Evolutionary conservation across 495 filamentous ascomycete genomes (phyloP), one percentile per base, ranked within the genome.

Genomic region (Cladorrhinum samala): DNA sequence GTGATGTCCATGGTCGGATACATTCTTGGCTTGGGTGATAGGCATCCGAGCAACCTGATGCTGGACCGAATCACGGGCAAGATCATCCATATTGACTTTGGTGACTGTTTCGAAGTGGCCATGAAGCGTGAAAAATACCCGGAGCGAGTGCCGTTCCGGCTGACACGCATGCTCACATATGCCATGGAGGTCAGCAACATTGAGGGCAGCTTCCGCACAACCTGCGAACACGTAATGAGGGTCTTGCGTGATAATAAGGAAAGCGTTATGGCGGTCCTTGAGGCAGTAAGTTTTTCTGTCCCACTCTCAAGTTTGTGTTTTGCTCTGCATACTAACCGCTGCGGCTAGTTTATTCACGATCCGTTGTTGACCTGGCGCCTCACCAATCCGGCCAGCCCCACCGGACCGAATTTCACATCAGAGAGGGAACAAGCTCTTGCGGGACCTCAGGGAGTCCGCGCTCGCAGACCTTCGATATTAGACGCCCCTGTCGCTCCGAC

Each of bases 1-100:
- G 94, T 96, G 53, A 99, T 97, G 93, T 96, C 91, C n/a, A 99
- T 99, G 92, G 93, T 96, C 8, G 93, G 93, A 50, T 97, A 99
- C 64, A 96, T 99, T 62, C 86, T 99, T 39, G 93, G 93, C 56
- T 78, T 99, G 40, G 93, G 93, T 25, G 93, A 99, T 67, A 83
- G 93, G 27, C 93, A 99, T 72, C 93, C 93, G 24, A 95, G 89
- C 49, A 99, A 99, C 63, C 76, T 99, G 63, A 91, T 99, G 83
- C 82, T 99, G 24, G 93, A 97, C 70, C 84, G 89, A 19, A 83
- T 93, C 56, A 99, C 91, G 4, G 93, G 93, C 60, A 94, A 89
- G 68, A 89, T 99, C 50, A 84, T 99, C 52, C 93, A 99, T 67
- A 95, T 97, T 58, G 93, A 99, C 74, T 99, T 97, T 58, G 93